Conservation (phyloP, 2,329 filamentous ascomycete genomes). For the Aspergillus sp. region DNA sequence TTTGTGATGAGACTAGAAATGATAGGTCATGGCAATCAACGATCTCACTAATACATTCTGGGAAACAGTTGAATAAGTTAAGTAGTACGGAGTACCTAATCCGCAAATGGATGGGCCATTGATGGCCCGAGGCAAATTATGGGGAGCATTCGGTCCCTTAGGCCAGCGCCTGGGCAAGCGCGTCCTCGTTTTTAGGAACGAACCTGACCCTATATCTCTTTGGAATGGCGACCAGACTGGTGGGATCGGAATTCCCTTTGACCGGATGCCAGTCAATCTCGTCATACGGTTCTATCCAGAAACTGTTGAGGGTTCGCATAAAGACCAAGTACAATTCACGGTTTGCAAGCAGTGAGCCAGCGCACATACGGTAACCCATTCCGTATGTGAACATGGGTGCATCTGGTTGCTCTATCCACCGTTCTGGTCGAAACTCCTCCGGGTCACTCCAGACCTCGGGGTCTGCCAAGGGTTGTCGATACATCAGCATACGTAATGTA, state of each 20-base stretch:
- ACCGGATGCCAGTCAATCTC: constrained; percentile 61
- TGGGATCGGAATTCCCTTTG: constrained; percentile 59
- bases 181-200: constrained; percentile 53
- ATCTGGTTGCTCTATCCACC: constrained; percentile 64
- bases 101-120: neutral
- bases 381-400: constrained; percentile 66
- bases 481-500: neutral
- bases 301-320: constrained; percentile 61
- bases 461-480: constrained; percentile 36
- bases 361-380: constrained; percentile 67
- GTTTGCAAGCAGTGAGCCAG: constrained; percentile 62
- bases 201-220: constrained; percentile 59
- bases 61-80: neutral
- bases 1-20: no score
- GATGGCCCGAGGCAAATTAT: neutral
- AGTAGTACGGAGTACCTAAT: neutral
- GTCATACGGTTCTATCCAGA: constrained; percentile 57
- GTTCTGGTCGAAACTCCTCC: constrained; percentile 59
- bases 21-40: no score
- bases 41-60: neutral
- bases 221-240: constrained; percentile 62
- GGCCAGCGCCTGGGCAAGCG: constrained; percentile 44
- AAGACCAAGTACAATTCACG: constrained; percentile 65
- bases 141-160: neutral
- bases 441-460: constrained; percentile 59